phyloP scores from a whole-genome alignment of 768 basidiomycete species.

The Xerocomellus intermedius region DNA sequence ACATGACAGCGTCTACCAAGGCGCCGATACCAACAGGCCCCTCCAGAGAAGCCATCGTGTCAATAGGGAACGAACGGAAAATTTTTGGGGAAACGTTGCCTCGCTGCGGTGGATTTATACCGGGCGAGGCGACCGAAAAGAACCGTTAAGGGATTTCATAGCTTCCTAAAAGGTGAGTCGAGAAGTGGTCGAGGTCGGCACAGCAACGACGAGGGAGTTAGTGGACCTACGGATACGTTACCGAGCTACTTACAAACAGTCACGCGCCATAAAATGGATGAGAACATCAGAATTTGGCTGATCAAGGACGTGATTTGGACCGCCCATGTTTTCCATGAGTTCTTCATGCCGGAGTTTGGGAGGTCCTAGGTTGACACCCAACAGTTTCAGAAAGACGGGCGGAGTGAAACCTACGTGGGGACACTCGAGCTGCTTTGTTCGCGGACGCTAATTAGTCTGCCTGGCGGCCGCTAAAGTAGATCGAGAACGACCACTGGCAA shows the following conservation, averaged over 20 bases:
- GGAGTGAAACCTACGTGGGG: not conserved
- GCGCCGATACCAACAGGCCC: slow-evolving; percentile 25
- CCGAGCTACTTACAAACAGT: slow-evolving; percentile 3
- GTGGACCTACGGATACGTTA: slow-evolving; percentile 13
- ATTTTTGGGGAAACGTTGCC: not conserved
- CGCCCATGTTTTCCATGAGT: not conserved
- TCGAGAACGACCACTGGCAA: not conserved
- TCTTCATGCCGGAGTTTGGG: slow-evolving; percentile 19
- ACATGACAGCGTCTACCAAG: slow-evolving; percentile 21
- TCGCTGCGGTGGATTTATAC: slow-evolving; percentile 15
- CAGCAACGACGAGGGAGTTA: slow-evolving; percentile 10
- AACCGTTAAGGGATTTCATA: slow-evolving; percentile 1
- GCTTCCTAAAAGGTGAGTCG: slow-evolving; percentile 2
- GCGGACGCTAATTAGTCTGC: no score
- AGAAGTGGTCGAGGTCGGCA: slow-evolving; percentile 7
- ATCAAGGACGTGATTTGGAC: slow-evolving; percentile 2
- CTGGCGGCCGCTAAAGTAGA: no score
- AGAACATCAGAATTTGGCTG: slow-evolving; percentile 17
- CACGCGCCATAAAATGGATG: not conserved
- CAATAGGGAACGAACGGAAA: not conserved
- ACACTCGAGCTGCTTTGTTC: not conserved
- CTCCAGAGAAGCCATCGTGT: slow-evolving; percentile 23
- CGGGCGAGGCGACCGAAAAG: slow-evolving; percentile 11
- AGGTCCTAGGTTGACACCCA: not conserved
- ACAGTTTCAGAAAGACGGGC: not conserved